Evolutionary conservation across 176 grass and related monocot species (phyloP).

Genomic region (Ananas comosus): DNA sequence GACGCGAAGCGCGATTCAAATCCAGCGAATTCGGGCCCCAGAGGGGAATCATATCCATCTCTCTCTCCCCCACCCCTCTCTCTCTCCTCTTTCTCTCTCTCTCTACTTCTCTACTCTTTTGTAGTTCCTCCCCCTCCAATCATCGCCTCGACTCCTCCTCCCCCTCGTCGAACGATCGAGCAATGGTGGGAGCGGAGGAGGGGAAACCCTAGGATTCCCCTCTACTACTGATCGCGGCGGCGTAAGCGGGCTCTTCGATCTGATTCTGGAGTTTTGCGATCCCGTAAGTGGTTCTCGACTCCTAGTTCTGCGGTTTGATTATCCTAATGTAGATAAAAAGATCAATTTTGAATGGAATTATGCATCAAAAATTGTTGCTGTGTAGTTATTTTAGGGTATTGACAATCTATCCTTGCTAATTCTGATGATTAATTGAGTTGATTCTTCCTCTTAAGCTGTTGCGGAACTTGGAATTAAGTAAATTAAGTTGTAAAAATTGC

Average conservation of each 20-base stretch:
- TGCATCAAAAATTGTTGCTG: not conserved
- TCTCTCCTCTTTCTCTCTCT: not conserved
- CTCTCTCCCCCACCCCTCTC: not conserved
- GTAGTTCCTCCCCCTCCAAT: not conserved
- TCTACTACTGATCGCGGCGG: not conserved
- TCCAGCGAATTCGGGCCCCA: not conserved
- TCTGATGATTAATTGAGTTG: not conserved
- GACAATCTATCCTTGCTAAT: not conserved
- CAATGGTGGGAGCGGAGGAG: not conserved
- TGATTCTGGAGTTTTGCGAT: not conserved
- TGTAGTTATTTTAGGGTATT: not conserved
- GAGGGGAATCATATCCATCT: not conserved
- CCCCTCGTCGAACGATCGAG: not conserved
- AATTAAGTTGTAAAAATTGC: not conserved
- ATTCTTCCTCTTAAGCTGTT: not conserved
- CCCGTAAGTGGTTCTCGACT: not conserved
- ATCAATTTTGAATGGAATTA: not conserved
- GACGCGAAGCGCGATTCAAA: constrained; percentile 16
- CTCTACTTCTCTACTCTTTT: not conserved
- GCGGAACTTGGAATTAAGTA: not conserved
- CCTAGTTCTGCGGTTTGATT: not conserved
- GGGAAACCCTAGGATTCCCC: not conserved
- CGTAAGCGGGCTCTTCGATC: not conserved
- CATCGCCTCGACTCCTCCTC: not conserved
- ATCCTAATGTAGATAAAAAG: not conserved